These are phyloP conservation scores for Fusarium sp. DNA, from an alignment of 2,329 filamentous ascomycete genomes.

Conservation along the genomic window DNA sequence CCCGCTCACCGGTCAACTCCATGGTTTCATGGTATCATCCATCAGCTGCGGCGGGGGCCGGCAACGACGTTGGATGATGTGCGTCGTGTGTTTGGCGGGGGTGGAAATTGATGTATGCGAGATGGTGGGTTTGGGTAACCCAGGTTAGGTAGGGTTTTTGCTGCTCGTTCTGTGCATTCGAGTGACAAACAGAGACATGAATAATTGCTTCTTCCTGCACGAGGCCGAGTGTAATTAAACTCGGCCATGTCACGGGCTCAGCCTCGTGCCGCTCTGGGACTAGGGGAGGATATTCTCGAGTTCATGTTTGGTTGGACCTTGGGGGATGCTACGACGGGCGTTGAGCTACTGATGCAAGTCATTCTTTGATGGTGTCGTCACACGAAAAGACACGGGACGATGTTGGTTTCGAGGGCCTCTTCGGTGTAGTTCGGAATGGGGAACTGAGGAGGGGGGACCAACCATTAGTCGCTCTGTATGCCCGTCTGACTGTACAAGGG, in stretches of 20 bases:
- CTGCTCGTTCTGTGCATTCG: not conserved
- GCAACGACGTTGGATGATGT: conserved; percentile 5
- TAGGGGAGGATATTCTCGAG: conserved; percentile 1
- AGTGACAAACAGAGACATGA: not conserved
- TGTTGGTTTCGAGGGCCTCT: conserved; percentile 13
- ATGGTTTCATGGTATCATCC: conserved; percentile 4
- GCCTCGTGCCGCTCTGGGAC: conserved; percentile 32
- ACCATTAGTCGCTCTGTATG: conserved; percentile 25
- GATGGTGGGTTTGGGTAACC: not conserved
- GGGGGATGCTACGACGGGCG: conserved; percentile 7
- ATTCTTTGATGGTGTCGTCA: conserved; percentile 27
- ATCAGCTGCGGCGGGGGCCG: not conserved
- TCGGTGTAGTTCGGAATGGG: conserved; percentile 14
- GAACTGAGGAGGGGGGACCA: conserved; percentile 12
- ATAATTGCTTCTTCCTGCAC: conserved; percentile 5
- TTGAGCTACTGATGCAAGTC: conserved; percentile 40
- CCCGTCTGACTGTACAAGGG: not conserved
- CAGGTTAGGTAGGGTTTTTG: not conserved
- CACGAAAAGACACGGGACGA: conserved; percentile 18
- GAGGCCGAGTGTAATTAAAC: conserved; percentile 34
- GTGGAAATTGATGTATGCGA: conserved; percentile 11
- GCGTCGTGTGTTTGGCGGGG: conserved; percentile 2
- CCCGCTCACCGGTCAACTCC: not conserved
- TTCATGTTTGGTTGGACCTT: not conserved
- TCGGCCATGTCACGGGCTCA: conserved; percentile 24